phyloP scores from a whole-genome alignment of 805 yeast genomes.

The Komagataella kurtzmanii region DNA sequence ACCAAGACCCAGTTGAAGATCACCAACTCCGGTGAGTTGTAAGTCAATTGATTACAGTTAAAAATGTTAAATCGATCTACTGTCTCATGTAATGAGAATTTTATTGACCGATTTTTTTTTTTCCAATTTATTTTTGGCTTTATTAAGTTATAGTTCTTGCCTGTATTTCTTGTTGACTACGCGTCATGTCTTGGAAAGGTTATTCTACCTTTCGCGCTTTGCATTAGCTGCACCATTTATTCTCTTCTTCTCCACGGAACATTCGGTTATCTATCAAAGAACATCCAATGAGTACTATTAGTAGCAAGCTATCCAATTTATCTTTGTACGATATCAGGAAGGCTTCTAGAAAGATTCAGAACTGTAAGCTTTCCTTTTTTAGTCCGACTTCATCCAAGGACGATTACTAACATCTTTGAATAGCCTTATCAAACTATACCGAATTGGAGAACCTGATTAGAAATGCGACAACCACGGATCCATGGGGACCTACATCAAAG shows the following conservation, averaged over 20 bases:
- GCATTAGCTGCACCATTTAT: neutral
- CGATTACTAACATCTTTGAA: slow-evolving; percentile 1
- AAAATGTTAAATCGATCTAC: neutral
- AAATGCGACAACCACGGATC: slow-evolving; percentile 34
- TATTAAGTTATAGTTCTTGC: neutral
- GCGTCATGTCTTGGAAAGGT: neutral
- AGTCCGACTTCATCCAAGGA: neutral
- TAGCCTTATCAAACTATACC: slow-evolving; percentile 16
- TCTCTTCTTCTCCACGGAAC: neutral
- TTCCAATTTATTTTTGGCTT: neutral
- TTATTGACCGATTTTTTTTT: neutral
- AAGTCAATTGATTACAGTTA: slow-evolving; percentile 8
- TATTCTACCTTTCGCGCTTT: neutral
- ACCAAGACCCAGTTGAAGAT: slow-evolving; percentile 34
- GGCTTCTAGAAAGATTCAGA: slow-evolving; percentile 20
- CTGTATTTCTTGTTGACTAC: neutral
- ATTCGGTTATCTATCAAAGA: neutral
- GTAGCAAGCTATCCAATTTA: slow-evolving; percentile 1
- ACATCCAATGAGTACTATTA: neutral
- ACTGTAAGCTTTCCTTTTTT: slow-evolving; percentile 9
- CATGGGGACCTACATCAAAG: slow-evolving; percentile 38
- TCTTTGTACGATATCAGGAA: slow-evolving; percentile 15
- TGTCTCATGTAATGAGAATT: neutral
- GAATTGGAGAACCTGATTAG: slow-evolving; percentile 19
- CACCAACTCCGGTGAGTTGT: slow-evolving; percentile 46